Conservation (phyloP, 2,329 filamentous ascomycete species). For the Aspergillus novofumigatus region DNA sequence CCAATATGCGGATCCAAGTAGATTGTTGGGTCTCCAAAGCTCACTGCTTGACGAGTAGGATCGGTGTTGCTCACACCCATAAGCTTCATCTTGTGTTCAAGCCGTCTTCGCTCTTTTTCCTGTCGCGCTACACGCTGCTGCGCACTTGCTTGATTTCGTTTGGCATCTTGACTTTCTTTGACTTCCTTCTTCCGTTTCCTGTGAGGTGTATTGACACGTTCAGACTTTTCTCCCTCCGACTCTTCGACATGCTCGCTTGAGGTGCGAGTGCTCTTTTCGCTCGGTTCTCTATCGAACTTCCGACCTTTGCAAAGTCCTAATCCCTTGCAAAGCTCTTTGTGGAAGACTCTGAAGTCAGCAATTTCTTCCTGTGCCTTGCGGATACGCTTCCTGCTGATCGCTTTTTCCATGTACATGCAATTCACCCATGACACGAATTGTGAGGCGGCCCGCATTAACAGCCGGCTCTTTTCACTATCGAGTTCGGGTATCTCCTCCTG, state of each 20-base stretch:
- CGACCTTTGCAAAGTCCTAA: conserved; percentile 12
- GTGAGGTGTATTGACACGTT: conserved; percentile 29
- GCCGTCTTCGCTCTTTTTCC: conserved; percentile 44
- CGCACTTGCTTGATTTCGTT: conserved; percentile 55
- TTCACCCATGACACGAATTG: conserved; percentile 33
- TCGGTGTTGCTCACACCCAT: conserved; percentile 32
- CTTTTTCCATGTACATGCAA: conserved; percentile 18
- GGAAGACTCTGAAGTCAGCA: conserved; percentile 26
- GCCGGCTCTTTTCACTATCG: conserved; percentile 1
- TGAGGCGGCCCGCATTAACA: conserved; percentile 23
- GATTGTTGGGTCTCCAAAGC: conserved; percentile 41
- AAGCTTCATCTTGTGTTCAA: conserved; percentile 29
- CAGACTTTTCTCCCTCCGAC: neutral
- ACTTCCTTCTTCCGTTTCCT: conserved; percentile 47
- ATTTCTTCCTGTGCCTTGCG: conserved; percentile 21
- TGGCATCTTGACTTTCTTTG: conserved; percentile 47
- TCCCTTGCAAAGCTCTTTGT: conserved; percentile 23
- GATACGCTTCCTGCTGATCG: conserved; percentile 19
- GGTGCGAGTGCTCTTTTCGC: neutral
- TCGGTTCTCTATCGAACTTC: neutral
- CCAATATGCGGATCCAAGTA: conserved; percentile 62
- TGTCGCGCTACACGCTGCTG: conserved; percentile 52
- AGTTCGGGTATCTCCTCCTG: conserved; percentile 6
- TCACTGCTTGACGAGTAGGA: conserved; percentile 47
- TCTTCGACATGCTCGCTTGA: neutral